These are phyloP conservation scores for Sclerospora graminicola DNA, from an alignment of 352 stramenopile species.

Conservation along the genomic window DNA sequence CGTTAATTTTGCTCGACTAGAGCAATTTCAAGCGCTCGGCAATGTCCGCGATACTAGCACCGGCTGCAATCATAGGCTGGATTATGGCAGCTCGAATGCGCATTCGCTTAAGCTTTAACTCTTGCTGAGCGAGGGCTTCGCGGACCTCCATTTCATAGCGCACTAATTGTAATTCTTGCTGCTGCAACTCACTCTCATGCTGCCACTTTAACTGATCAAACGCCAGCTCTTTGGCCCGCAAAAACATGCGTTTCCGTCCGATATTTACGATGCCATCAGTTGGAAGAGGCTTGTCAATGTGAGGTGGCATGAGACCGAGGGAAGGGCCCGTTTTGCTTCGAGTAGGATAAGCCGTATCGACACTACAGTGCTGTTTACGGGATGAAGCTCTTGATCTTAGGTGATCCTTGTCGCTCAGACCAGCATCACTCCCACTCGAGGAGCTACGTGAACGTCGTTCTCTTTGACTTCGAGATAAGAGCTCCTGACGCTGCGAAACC, in stretches of 20 bases:
- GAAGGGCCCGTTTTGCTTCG: slow-evolving; percentile 1
- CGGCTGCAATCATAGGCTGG: slow-evolving; percentile 7
- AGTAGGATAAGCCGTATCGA: background rate
- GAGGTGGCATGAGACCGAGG: slow-evolving; percentile 4
- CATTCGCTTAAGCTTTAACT: slow-evolving; percentile 10
- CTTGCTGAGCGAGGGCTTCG: slow-evolving; percentile 6
- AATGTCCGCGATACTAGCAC: slow-evolving; percentile 3
- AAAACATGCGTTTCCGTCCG: slow-evolving; percentile 10
- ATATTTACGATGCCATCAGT: slow-evolving; percentile 2
- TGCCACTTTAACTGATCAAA: slow-evolving; percentile 18
- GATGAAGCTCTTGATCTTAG: background rate
- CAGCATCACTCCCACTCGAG: slow-evolving; percentile 8
- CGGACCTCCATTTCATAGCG: slow-evolving; percentile 14
- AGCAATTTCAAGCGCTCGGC: slow-evolving; percentile 4
- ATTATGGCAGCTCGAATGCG: slow-evolving; percentile 10
- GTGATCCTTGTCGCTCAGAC: slow-evolving; percentile 3
- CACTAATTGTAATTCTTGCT: slow-evolving; percentile 8
- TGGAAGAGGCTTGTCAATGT: background rate
- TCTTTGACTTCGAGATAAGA: slow-evolving; percentile 5
- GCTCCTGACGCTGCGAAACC: slow-evolving; percentile 13
- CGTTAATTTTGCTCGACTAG: background rate
- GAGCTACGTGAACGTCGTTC: background rate
- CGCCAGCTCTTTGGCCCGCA: slow-evolving; percentile 13
- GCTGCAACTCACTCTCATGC: slow-evolving; percentile 8
- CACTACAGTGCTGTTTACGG: background rate